A percentile compares a stretch with the other conserved stretches of the same genome.
Evolutionary conservation across 2,329 filamentous ascomycete species (phyloP).

Genomic region (Hymenoscyphus occultus): DNA sequence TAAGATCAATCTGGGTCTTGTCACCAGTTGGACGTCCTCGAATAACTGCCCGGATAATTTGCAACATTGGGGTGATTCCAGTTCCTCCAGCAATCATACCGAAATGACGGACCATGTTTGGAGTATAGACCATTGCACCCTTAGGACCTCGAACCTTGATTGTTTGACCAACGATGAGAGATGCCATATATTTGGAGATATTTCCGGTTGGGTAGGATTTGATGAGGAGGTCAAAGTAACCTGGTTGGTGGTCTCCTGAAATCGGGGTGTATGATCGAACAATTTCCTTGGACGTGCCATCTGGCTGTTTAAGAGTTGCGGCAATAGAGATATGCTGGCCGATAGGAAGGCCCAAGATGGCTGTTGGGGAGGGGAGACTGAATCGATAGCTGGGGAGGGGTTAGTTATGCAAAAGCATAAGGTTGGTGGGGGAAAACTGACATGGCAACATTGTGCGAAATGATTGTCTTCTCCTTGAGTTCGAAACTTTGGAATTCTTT

Average conservation of each 20-base stretch:
- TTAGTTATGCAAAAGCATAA: conserved; percentile 10
- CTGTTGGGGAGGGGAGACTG: conserved; percentile 69
- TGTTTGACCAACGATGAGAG: conserved; percentile 75
- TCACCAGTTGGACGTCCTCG: conserved; percentile 76
- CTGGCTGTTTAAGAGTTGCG: conserved; percentile 62
- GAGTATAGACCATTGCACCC: conserved; percentile 95
- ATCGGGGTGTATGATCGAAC: conserved; percentile 91
- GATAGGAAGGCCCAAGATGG: conserved; percentile 93
- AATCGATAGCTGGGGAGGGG: conserved; percentile 74
- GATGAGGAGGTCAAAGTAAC: conserved; percentile 94
- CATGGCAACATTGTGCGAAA: conserved; percentile 99
- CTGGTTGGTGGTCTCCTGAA: conserved; percentile 82
- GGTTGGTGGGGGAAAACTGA: conserved; percentile 39
- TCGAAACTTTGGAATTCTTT: conserved; percentile 87
- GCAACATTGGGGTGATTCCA: conserved; percentile 97
- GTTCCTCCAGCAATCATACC: conserved; percentile 98
- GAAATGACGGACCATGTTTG: conserved; percentile 94
- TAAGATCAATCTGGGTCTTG: conserved; percentile 84
- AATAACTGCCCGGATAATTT: conserved; percentile 88
- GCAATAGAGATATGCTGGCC: conserved; percentile 98
- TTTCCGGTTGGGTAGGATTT: conserved; percentile 98
- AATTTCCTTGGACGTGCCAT: conserved; percentile 76
- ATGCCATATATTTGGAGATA: conserved; percentile 90
- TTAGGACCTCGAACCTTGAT: conserved; percentile 94
- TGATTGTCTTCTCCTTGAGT: conserved; percentile 88